Evolutionary conservation across 78 protist species (phyloP).

Genomic region (Blattamonas nauphoetae): DNA sequence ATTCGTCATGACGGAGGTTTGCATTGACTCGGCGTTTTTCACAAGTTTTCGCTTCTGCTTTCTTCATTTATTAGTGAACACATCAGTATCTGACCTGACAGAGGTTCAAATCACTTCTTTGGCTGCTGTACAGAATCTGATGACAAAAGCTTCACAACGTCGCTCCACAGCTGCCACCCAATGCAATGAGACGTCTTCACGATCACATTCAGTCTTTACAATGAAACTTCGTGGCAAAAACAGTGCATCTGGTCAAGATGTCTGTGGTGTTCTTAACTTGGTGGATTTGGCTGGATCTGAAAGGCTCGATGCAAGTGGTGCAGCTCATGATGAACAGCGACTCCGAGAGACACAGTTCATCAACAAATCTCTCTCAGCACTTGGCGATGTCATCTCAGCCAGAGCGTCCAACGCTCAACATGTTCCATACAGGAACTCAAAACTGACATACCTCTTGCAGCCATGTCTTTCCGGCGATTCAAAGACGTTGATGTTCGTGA

Average conservation of each 20-base stretch:
- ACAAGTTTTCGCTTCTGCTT: neutral
- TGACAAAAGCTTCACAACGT: neutral
- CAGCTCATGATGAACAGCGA: neutral
- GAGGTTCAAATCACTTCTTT: neutral
- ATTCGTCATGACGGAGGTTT: conserved; percentile 14
- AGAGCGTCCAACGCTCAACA: neutral
- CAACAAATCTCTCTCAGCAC: conserved; percentile 32
- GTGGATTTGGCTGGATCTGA: conserved; percentile 18
- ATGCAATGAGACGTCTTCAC: conserved; percentile 44
- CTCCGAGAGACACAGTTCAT: neutral
- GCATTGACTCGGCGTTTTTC: neutral
- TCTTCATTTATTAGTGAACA: neutral
- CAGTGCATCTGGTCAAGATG: neutral
- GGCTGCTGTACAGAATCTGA: neutral
- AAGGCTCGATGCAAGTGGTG: neutral
- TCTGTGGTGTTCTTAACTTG: conserved; percentile 8
- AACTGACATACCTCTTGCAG: conserved; percentile 32
- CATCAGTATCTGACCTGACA: neutral
- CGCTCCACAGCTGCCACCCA: neutral
- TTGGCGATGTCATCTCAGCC: conserved; percentile 28
- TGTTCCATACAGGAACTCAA: conserved; percentile 26
- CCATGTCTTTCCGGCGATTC: neutral
- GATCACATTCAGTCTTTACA: conserved; percentile 53
- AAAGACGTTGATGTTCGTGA: conserved; percentile 14
- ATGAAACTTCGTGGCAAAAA: conserved; percentile 27